phyloP scores from a whole-genome alignment of 441 rosid species.

The Pelargonium citronellum region DNA sequence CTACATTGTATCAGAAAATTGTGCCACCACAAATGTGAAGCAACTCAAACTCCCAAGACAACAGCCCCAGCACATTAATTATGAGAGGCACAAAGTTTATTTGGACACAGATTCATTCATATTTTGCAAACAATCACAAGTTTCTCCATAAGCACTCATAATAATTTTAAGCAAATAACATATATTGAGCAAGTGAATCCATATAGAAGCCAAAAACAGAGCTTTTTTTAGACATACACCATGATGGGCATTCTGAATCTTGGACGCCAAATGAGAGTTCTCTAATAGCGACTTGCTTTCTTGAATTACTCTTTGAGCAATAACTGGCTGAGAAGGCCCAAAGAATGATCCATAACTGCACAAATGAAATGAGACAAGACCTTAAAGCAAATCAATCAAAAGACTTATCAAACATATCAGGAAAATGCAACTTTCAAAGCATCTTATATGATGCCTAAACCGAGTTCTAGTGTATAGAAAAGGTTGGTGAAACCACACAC shows the following conservation, averaged over 20 bases:
- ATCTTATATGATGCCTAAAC: neutral
- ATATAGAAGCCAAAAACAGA: constrained; percentile 3
- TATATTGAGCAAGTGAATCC: neutral
- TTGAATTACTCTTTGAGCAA: constrained; percentile 86
- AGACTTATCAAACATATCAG: neutral
- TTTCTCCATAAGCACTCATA: neutral
- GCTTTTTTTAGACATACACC: constrained; percentile 35
- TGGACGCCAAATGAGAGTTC: constrained; percentile 47
- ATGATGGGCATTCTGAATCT: constrained; percentile 27
- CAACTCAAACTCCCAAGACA: neutral
- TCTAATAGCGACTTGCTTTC: constrained; percentile 89
- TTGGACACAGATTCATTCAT: neutral
- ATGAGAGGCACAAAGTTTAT: neutral
- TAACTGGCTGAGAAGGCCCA: constrained; percentile 86
- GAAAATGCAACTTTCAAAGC: neutral
- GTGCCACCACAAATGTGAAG: neutral
- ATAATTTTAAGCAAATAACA: neutral
- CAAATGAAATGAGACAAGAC: neutral
- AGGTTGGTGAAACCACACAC: constrained; percentile 33
- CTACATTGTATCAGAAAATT: neutral
- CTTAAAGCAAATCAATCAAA: too few species aligned
- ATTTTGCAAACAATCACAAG: neutral
- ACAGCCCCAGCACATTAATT: neutral
- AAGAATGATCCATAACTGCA: constrained; percentile 89
- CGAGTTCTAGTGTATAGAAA: neutral